Percentiles rank a stretch among this genome's conserved stretches.
These are phyloP conservation scores for Ceratobasidium papillatum DNA, from an alignment of 1,284 basidiomycete genomes.

Conservation along the genomic window DNA sequence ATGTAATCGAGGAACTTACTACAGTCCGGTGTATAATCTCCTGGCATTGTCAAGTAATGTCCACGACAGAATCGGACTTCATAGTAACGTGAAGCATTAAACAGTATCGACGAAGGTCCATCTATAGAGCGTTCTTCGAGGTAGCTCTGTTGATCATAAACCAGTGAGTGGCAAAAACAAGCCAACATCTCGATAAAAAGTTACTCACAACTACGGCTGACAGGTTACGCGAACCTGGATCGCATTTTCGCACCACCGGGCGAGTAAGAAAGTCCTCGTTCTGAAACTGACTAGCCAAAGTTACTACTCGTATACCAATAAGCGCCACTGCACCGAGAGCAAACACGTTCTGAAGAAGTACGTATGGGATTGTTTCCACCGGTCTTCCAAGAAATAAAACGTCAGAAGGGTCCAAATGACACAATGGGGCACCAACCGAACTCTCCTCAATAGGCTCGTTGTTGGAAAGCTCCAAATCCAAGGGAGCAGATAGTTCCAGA, in stretches of 20 bases:
- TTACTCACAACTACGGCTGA: neutral
- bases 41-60: too few species aligned
- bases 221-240: neutral
- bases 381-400: neutral
- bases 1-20: too few species aligned
- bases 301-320: neutral
- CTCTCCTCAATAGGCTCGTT: neutral
- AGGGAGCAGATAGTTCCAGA: too few species aligned
- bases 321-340: neutral
- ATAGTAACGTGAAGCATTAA: too few species aligned
- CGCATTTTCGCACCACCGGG: neutral
- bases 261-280: constrained; percentile 4
- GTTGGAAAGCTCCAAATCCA: too few species aligned
- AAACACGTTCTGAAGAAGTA: constrained; percentile 4
- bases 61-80: too few species aligned
- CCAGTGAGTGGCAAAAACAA: neutral
- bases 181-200: too few species aligned
- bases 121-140: neutral
- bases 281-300: neutral
- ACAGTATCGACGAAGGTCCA: too few species aligned
- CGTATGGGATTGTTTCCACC: constrained; percentile 4
- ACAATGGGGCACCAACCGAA: neutral
- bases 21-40: too few species aligned
- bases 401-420: neutral
- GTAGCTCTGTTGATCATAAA: neutral